A percentile compares a stretch with the other conserved stretches of the same genome.
These are phyloP conservation scores for Tetrapyrgos nigripes DNA, from an alignment of 1,284 basidiomycete species.

Conservation along the genomic window DNA sequence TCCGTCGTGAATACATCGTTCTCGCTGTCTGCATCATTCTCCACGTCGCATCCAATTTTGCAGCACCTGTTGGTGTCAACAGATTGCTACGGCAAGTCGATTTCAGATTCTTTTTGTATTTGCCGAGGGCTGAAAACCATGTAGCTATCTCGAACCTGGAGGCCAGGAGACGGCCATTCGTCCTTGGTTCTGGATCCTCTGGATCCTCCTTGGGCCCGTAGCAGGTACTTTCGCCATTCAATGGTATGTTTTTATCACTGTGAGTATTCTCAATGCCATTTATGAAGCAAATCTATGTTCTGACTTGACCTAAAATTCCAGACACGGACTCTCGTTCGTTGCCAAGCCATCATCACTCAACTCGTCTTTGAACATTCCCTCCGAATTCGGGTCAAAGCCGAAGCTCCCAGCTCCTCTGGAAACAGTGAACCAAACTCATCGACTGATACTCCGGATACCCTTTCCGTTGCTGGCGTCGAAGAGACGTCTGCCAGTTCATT, in stretches of 20 bases:
- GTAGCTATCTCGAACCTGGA: conserved; percentile 51
- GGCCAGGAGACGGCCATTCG: conserved; percentile 43
- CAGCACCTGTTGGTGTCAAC: conserved; percentile 58
- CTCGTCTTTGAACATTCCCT: conserved; percentile 66
- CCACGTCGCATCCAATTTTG: conserved; percentile 42
- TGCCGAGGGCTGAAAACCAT: background rate
- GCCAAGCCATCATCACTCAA: conserved; percentile 60
- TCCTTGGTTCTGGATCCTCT: conserved; percentile 69
- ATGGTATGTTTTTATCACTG: conserved; percentile 43
- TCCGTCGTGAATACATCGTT: conserved; percentile 48
- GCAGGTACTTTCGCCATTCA: conserved; percentile 43
- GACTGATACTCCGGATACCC: conserved; percentile 15
- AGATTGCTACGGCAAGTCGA: conserved; percentile 33
- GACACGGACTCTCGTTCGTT: conserved; percentile 24
- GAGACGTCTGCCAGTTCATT: background rate
- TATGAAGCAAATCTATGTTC: background rate
- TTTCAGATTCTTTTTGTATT: background rate
- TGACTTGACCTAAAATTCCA: background rate
- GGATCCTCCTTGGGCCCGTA: conserved; percentile 66
- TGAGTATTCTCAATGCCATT: conserved; percentile 20
- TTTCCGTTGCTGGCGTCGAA: conserved; percentile 9
- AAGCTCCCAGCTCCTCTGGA: conserved; percentile 26
- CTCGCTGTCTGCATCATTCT: conserved; percentile 35
- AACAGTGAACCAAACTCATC: conserved; percentile 12
- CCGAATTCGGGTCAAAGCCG: conserved; percentile 57